Base-by-base conservation (phyloP, 2,329 filamentous ascomycete genomes). In the Fusarium brachygibbosum region DNA sequence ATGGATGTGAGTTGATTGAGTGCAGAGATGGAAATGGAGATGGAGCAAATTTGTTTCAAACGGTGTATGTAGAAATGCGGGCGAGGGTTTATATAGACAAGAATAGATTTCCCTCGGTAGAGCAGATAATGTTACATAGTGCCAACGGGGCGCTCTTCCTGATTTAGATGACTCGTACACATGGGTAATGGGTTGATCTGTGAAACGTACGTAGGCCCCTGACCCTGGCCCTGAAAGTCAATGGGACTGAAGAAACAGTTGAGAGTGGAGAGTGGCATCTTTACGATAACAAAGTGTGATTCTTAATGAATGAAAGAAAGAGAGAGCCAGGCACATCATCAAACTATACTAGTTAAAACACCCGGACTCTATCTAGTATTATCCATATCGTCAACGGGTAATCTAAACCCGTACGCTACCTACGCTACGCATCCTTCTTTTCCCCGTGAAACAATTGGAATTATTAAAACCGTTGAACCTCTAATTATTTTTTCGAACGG, bases 41-140 rank as follows among this genome's bases (percentile, higher is more conserved):
- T 56, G 11, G 14, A 45, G 13, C 16, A 19, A 17, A 29, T 28
- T 45, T 11, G 14, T 28, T 40, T 6, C n/a, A 51, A 35, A 14
- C 11, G n/a, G 8, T 7, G 4, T 17, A 9, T 7, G 4, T 17
- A 9, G 1, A 21, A 29, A 11, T 40, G 17, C 19, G 6, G 35
- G 4, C 25, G 28, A 19, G 35, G 35, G 32, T 64, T 60, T 68
- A 65, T 68, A 60, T 68, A 68, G 37, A 29, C 10, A 49, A n/a
- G 21, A 11, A 13, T 45, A 14, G 25, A 29, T 32, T 32, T 29
- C 29, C 8, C 9, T 12, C 23, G 23, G 23, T 25, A 25, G 11
- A 13, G 34, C 29, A 25, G 42, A 29, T 19, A 23, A 17, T 17
- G 59, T 42, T 56, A 34, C 58, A 44, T 54, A 21, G 32, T n/a